Evolutionary conservation across 164 flowering plant species (phyloP), one percentile per base, ranked within the genome.

Genomic region (Macadamia integrifolia): DNA sequence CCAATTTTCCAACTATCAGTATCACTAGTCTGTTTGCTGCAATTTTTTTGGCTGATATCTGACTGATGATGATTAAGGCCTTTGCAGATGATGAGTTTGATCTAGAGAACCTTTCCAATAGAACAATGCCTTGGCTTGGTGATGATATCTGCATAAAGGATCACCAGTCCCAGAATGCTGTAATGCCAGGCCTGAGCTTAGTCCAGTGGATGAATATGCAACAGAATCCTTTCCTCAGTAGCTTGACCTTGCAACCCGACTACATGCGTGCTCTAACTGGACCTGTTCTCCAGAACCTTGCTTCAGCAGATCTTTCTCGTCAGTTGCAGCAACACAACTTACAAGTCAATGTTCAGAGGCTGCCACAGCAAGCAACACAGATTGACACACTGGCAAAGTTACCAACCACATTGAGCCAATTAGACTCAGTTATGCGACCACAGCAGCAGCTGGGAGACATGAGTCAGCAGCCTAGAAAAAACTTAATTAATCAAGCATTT

Each of bases 191-290:
- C 57, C 70, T 92, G 42, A 92, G 93, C 79, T 73, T 94, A 74
- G 87, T 79, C 10, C 97, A 94, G 61, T 92, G 95, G 98, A 94
- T 94, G 97, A 94, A 77, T 83, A 87, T 94, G 97, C 96, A 90
- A 75, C 95, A 87, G 65, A 88, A 81, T 70, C 75, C 91, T 61
- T 69, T 89, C 13, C 60, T 85, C 15, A 67, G 75, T 10, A 85
- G 84, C 75, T 65, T 92, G 43, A 48, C 66, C 46, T 74, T 87
- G 61, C 96, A 87, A 71, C 77, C 88, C n/a, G 89, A 85, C 71
- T 90, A 81, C 65, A 58, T 81, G 77, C 82, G 77, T 17, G 72
- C 90, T 15, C 70, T 86, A 28, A 49, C 88, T 8, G 80, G 83
- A 6, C 69, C 89, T n/a, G 75, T 81, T 64, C 67, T 85, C 48